Evolutionary conservation across 345 rosid species (phyloP), one percentile per base, ranked within the genome.

Genomic region (Eucalyptus pumila): DNA sequence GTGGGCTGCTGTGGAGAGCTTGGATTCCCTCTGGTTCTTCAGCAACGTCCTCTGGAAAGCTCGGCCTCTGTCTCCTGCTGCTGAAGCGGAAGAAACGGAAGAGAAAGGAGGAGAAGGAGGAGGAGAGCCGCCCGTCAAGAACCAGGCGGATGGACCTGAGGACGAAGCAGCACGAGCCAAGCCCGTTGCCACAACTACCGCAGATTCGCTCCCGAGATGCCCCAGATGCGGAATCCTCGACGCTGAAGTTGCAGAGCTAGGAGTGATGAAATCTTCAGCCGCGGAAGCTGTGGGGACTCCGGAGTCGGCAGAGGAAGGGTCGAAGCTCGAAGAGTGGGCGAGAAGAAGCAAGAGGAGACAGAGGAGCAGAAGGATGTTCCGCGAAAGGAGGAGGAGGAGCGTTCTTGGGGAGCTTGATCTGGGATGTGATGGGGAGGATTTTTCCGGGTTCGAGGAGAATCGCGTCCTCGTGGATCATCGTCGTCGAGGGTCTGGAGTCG

Each of bases 11-110:
- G 85, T 40, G 27, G 85, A 76, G 47, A 40, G 85, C 47, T 40
- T 76, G 47, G 85, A 40, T n/a, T n/a, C n/a, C n/a, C 85, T 76
- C 30, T 92, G 93, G 93, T 90, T 90, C 91, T 92, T 90, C 92
- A 5, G 85, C 88, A 89, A 76, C 81, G 48, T 89, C 44, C 45
- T 91, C 51, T 89, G 32, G 4, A 7, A 34, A 50, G 45, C 48
- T 48, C 19, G 49, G 21, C 24, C 14, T 19, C 0, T 17, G 60
- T 14, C 32, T 26, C 11, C n/a, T n/a, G 80, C 37, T 13, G 54
- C 32, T 0, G 89, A 42, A 54, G 54, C 51, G 7, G 86, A 88
- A 27, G 67, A 88, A 60, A 32, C 37, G 21, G 23, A 45, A 10
- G 62, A 34, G 48, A 30, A 26, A 34, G 88, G 34, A 58, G 58